Evolutionary conservation across 129 eudicot genomes (phyloP), one percentile per base, ranked within the genome.

Genomic region (Flaveria brownii): DNA sequence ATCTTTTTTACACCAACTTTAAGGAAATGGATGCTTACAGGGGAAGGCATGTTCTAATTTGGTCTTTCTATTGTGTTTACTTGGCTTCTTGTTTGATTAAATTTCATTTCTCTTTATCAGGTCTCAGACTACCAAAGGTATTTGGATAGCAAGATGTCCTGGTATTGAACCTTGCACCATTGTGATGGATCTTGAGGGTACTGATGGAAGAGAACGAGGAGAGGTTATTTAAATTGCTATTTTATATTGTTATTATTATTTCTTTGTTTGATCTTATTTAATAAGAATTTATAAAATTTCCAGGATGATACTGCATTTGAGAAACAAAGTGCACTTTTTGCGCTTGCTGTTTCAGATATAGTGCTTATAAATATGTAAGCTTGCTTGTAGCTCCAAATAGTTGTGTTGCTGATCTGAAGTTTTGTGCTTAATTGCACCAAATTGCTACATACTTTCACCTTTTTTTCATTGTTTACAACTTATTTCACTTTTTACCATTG

Each of bases 171-270:
- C 99, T 78, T 87, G 92, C 84, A 95, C 95, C 23, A 83, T 95
- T 82, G 97, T 95, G 17, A 95, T 95, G 99, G 99, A 95, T 88
- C 85, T 91, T 68, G 97, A 95, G 92, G 99, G 97, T 59, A 95
- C 96, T 30, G 99, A 95, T 80, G 99, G 99, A 87, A 91, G 99
- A 82, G 99, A 95, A 79, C 85, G 99, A 54, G 99, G 99, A 85
- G 97, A 95, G 97, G 99, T 91, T 41, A 72, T 15, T 20, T 71
- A 46, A 26, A 74, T 5, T 25, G 18, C 60, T 39, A 30, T 73
- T 65, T 50, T 51, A 26, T 9, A 2, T 8, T n/a, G 57, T 18
- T 68, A 28, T 0, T 23, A 8, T 22, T 14, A 33, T 63, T 4
- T 61, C 17, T 26, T 26, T 25, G 69, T 63, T 63, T 63, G 9